Percentiles rank a stretch among this genome's conserved stretches.
Evolutionary conservation across 2,329 filamentous ascomycete genomes (phyloP).

Genomic region (Colletotrichum sidae): DNA sequence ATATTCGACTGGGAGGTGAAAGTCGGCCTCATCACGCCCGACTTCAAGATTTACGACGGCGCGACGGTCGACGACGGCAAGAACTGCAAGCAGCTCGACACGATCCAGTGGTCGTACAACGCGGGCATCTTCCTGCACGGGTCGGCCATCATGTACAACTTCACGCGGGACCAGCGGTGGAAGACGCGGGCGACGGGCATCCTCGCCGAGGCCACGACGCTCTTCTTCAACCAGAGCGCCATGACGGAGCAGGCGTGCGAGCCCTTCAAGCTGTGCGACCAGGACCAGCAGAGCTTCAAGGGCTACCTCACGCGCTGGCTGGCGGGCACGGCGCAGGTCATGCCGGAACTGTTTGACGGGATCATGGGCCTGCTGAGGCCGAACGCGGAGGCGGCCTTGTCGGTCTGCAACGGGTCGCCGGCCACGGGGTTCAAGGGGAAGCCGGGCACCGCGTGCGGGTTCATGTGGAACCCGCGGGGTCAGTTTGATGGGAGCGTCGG

Average conservation of each 20-base stretch:
- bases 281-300: conserved; percentile 81
- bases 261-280: conserved; percentile 68
- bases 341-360: conserved; percentile 60
- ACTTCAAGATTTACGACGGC: conserved; percentile 68
- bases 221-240: conserved; percentile 69
- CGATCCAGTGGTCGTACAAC: conserved; percentile 77
- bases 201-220: conserved; percentile 58
- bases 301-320: conserved; percentile 79
- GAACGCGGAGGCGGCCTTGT: conserved; percentile 64
- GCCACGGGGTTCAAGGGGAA: conserved; percentile 60
- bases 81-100: conserved; percentile 65
- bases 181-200: conserved; percentile 70
- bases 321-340: conserved; percentile 65
- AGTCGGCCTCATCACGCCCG: conserved; percentile 66
- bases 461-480: conserved; percentile 67
- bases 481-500: conserved; percentile 70
- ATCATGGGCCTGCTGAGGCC: conserved; percentile 64
- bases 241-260: conserved; percentile 78
- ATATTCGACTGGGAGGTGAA: conserved; percentile 74
- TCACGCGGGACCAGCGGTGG: conserved; percentile 66
- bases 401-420: conserved; percentile 61
- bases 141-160: conserved; percentile 70
- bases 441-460: conserved; percentile 73
- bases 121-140: conserved; percentile 74
- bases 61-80: conserved; percentile 49